Conservation (phyloP, 768 basidiomycete species). For the Suillus sp. region DNA sequence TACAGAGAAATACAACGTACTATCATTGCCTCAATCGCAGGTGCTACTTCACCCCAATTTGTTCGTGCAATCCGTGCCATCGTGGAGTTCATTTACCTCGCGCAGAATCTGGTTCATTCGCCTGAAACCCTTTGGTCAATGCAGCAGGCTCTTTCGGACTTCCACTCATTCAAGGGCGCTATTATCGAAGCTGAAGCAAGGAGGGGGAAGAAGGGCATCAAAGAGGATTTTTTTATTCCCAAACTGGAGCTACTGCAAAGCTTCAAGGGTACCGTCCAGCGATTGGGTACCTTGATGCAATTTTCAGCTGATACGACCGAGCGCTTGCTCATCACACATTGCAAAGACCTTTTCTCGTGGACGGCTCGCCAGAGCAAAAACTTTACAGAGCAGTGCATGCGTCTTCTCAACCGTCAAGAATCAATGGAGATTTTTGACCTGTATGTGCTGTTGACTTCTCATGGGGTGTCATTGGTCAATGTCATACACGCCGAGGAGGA, state of each 20-base stretch:
- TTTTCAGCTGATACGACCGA: no score
- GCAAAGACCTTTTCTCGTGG: no score
- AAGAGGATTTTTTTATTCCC: constrained; percentile 37
- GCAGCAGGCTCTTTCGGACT: not conserved
- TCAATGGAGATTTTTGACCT: no score
- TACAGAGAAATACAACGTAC: constrained; percentile 40
- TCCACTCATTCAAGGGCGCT: not conserved
- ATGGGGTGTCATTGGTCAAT: no score
- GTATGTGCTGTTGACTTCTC: no score
- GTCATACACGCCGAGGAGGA: no score
- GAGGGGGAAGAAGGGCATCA: constrained; percentile 17
- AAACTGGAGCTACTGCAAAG: constrained; percentile 43
- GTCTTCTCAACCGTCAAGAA: no score
- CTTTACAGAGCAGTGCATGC: no score
- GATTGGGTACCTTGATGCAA: no score
- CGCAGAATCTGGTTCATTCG: constrained; percentile 31
- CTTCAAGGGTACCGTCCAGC: not conserved
- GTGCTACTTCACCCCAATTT: constrained; percentile 30
- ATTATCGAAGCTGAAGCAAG: not conserved
- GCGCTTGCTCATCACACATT: no score
- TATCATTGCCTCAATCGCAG: constrained; percentile 38
- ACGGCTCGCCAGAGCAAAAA: no score
- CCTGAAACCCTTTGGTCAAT: not conserved
- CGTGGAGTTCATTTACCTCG: constrained; percentile 39
- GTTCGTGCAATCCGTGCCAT: constrained; percentile 36